Percentiles rank a stretch among this genome's conserved stretches.
phyloP scores from a whole-genome alignment of 257 asterid species.

The Fraxinus anomala region DNA sequence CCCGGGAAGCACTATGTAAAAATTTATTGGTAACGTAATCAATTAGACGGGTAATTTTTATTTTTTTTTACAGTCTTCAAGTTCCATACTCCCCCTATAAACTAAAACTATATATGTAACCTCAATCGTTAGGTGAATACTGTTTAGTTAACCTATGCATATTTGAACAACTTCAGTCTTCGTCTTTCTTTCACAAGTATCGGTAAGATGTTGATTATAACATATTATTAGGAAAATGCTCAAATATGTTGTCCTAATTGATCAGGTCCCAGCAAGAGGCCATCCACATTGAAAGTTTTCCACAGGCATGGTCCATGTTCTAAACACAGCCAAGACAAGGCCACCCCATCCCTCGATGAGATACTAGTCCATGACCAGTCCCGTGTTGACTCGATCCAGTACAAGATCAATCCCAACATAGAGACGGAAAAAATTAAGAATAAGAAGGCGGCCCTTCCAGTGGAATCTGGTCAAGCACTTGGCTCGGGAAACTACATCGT shows the following conservation, averaged over 20 bases:
- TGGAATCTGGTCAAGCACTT: conserved; percentile 45
- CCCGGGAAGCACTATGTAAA: no score
- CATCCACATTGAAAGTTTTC: conserved; percentile 49
- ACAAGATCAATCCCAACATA: conserved; percentile 32
- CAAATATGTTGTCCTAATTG: background rate
- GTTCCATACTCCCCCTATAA: no score
- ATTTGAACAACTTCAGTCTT: background rate
- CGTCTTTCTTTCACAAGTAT: background rate
- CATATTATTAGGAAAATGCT: background rate
- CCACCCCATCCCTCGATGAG: conserved; percentile 17
- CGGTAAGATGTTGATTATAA: background rate
- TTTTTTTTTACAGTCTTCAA: no score
- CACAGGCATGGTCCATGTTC: conserved; percentile 73
- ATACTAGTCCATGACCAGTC: conserved; percentile 17
- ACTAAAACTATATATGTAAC: no score
- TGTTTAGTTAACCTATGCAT: no score
- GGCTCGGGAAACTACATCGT: conserved; percentile 71
- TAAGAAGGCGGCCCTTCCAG: conserved; percentile 45
- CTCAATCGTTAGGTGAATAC: no score
- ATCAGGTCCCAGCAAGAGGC: conserved; percentile 47
- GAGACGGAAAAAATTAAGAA: conserved; percentile 6
- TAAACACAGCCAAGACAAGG: conserved; percentile 18
- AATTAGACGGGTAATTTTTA: no score
- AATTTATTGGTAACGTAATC: no score
- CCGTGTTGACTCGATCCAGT: conserved; percentile 24